Evolutionary conservation across 176 grass and related monocot species (phyloP).

Genomic region (Luzula sylvatica): DNA sequence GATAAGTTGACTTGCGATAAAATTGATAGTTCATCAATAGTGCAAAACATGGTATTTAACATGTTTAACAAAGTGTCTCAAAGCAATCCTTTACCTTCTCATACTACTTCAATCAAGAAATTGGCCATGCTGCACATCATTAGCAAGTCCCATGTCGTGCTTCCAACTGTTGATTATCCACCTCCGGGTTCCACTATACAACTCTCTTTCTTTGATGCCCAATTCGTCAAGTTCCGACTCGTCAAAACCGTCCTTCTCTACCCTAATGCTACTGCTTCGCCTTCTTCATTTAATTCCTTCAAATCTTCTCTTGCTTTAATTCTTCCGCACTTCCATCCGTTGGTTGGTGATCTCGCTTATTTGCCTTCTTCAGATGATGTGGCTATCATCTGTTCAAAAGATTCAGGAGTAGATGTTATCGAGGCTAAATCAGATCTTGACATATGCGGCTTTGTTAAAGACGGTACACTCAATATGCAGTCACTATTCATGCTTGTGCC

Average conservation of each 20-base stretch:
- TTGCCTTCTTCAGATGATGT: background rate
- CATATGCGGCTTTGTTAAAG: background rate
- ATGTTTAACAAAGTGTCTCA: too few relatives aligned
- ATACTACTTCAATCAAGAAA: too few relatives aligned
- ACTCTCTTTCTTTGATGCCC: conserved; percentile 18
- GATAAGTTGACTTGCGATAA: too few relatives aligned
- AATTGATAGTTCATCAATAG: too few relatives aligned
- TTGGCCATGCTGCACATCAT: background rate
- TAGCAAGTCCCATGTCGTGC: background rate
- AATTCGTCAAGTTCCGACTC: background rate
- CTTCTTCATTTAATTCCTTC: background rate
- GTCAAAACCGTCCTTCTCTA: conserved; percentile 16
- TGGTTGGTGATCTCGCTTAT: conserved; percentile 17
- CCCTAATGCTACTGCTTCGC: background rate
- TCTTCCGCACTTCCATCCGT: conserved; percentile 17
- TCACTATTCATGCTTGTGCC: conserved; percentile 9
- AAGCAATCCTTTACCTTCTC: too few relatives aligned
- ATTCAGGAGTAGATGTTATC: conserved; percentile 2
- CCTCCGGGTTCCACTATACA: background rate
- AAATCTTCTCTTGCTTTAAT: background rate
- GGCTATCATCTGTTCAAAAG: conserved; percentile 11
- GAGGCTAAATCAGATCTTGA: conserved; percentile 15
- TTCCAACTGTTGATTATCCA: conserved; percentile 2
- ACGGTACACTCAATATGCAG: background rate
- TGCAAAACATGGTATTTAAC: too few relatives aligned